Conservation (phyloP, 306 rosid species). For the Luffa acutangula region DNA sequence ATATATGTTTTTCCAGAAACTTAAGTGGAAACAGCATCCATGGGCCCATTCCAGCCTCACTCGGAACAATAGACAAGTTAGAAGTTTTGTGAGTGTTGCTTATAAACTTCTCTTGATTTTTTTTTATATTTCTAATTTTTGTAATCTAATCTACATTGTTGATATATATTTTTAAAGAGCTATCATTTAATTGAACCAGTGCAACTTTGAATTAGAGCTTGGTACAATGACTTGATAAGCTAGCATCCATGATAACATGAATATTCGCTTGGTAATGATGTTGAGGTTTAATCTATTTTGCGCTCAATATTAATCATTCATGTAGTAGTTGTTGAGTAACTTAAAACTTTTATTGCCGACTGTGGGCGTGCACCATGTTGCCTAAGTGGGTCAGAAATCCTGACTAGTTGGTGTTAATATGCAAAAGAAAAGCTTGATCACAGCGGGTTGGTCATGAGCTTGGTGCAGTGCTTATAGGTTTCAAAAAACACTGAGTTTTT, state of each 20-base stretch:
- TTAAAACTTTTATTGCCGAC: not conserved
- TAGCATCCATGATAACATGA: not conserved
- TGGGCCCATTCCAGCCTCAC: constrained; percentile 71
- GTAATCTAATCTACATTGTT: not conserved
- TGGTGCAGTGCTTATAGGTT: not conserved
- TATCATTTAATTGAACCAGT: not conserved
- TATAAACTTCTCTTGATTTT: not conserved
- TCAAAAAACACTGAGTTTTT: not conserved
- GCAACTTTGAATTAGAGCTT: not conserved
- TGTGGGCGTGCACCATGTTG: not conserved
- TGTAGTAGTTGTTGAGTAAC: not conserved
- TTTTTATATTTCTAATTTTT: not conserved
- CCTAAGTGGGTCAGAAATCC: not conserved
- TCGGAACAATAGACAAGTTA: constrained; percentile 59
- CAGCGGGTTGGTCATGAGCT: not conserved
- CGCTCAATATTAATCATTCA: not conserved
- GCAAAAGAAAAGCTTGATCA: not conserved
- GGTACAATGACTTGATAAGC: not conserved
- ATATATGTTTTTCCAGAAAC: constrained; percentile 40
- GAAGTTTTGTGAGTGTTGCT: constrained; percentile 64
- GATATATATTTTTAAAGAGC: not conserved
- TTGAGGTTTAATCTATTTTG: not conserved
- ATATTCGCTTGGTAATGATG: not conserved
- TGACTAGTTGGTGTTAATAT: not conserved
- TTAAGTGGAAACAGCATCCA: constrained; percentile 77